Evolutionary conservation across 2,329 filamentous ascomycete genomes (phyloP).

Genomic region (Cladosporium sp.): DNA sequence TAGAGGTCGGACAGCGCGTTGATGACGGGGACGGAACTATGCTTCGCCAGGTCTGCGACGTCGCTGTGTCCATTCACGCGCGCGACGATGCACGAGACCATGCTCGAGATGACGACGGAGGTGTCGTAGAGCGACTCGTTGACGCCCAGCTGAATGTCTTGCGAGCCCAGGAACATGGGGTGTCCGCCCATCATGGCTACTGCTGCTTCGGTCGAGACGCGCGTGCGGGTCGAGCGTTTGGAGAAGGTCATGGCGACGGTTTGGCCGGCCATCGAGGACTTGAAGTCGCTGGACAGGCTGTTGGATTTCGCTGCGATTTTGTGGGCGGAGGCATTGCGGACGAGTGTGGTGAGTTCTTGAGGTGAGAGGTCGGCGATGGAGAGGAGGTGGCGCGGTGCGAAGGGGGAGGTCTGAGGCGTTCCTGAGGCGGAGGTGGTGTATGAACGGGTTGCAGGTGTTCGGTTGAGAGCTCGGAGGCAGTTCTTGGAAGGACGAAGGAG

Average conservation of each 20-base stretch:
- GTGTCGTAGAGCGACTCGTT: slow-evolving; percentile 97
- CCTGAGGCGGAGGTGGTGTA: slow-evolving; percentile 25
- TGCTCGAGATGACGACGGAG: slow-evolving; percentile 81
- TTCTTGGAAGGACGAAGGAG: slow-evolving; percentile 18
- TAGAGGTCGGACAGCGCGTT: slow-evolving; percentile 73
- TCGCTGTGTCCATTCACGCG: slow-evolving; percentile 48
- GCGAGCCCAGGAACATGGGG: slow-evolving; percentile 92
- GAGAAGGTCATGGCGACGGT: slow-evolving; percentile 94
- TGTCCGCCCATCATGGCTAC: slow-evolving; percentile 84
- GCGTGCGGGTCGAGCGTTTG: slow-evolving; percentile 89
- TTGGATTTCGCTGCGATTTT: slow-evolving; percentile 72
- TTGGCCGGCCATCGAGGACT: slow-evolving; percentile 61
- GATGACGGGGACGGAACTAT: slow-evolving; percentile 45
- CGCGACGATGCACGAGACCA: slow-evolving; percentile 44
- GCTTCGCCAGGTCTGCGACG: slow-evolving; percentile 43
- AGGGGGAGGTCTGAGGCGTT: slow-evolving; percentile 44
- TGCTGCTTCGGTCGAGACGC: slow-evolving; percentile 88
- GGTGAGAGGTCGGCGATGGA: slow-evolving; percentile 82
- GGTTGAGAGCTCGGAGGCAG: slow-evolving; percentile 17
- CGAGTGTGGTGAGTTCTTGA: slow-evolving; percentile 70
- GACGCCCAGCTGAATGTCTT: slow-evolving; percentile 93
- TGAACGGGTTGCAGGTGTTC: slow-evolving; percentile 19
- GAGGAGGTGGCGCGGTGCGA: slow-evolving; percentile 76
- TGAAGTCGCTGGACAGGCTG: slow-evolving; percentile 50
- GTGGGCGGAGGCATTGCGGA: slow-evolving; percentile 72